Conservation (phyloP, 495 filamentous ascomycete genomes). For the Hypoxylon crocopeplum region DNA sequence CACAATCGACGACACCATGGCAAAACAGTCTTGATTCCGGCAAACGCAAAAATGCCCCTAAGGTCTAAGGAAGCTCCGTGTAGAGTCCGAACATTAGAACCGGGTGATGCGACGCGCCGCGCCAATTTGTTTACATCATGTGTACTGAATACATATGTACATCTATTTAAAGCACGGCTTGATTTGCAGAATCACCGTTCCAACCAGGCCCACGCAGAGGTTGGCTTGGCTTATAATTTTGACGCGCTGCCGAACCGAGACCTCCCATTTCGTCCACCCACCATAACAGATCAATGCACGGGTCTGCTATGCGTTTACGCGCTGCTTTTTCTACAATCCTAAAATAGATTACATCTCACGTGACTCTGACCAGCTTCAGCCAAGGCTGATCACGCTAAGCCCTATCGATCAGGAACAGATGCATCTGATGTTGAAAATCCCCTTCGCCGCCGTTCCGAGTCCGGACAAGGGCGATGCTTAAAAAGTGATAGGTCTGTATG, state of each 20-base stretch:
- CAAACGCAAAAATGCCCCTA: slow-evolving; percentile 21
- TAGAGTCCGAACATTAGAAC: neutral
- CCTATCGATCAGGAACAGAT: slow-evolving; percentile 37
- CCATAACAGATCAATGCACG: no score
- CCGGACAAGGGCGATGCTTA: no score
- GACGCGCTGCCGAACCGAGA: no score
- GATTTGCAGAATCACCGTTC: slow-evolving; percentile 5
- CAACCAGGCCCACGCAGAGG: no score
- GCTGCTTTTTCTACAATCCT: slow-evolving; percentile 19
- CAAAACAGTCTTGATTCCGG: slow-evolving; percentile 22
- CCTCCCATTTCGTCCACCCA: no score
- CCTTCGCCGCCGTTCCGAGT: no score
- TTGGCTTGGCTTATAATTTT: no score
- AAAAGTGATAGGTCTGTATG: no score
- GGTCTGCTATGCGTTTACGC: no score
- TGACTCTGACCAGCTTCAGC: slow-evolving; percentile 25
- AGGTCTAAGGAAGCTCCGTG: neutral
- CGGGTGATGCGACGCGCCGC: neutral
- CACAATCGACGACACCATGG: slow-evolving; percentile 28
- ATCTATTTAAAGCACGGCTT: slow-evolving; percentile 21
- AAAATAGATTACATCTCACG: slow-evolving; percentile 31
- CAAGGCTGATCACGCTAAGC: slow-evolving; percentile 31
- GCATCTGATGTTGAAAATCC: no score
- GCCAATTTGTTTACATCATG: slow-evolving; percentile 22
- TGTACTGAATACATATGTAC: slow-evolving; percentile 5